phyloP scores from a whole-genome alignment of 805 yeast genomes.

The Ascoidea asiatica region DNA sequence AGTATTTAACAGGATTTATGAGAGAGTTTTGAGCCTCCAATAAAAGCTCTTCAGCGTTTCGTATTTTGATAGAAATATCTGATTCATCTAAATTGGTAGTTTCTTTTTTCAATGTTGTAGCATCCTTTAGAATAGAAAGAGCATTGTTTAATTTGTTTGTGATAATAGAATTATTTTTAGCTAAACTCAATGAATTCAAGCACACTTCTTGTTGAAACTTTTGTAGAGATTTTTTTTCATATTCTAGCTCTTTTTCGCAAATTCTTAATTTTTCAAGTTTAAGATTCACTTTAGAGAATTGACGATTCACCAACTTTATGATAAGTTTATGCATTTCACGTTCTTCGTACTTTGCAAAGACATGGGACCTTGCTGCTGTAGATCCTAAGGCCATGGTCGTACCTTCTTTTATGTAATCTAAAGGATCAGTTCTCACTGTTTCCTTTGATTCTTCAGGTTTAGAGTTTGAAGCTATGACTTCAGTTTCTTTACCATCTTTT shows the following conservation, averaged over 20 bases:
- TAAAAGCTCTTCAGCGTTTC: constrained; percentile 8
- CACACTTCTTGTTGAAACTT: constrained; percentile 56
- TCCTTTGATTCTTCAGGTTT: constrained; percentile 4
- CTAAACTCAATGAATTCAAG: constrained; percentile 51
- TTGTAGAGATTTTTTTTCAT: constrained; percentile 45
- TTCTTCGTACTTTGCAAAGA: constrained; percentile 72
- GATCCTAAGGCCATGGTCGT: constrained; percentile 61
- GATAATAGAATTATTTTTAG: constrained; percentile 40
- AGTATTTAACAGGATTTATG: constrained; percentile 19
- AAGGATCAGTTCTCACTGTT: constrained; percentile 1
- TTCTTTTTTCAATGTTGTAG: constrained; percentile 9
- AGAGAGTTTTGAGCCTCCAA: constrained; percentile 17
- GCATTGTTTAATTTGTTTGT: constrained; percentile 31
- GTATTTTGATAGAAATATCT: not conserved
- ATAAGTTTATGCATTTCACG: constrained; percentile 55
- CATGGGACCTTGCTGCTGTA: constrained; percentile 65
- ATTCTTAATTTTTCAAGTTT: constrained; percentile 46
- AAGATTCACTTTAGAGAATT: constrained; percentile 48
- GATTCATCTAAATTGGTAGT: constrained; percentile 1
- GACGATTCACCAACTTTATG: constrained; percentile 43
- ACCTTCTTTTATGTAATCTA: constrained; percentile 35
- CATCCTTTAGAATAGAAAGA: constrained; percentile 16
- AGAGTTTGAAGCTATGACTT: constrained; percentile 3
- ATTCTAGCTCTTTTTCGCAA: constrained; percentile 51
- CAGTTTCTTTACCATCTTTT: constrained; percentile 11